Evolutionary conservation across 805 yeast genomes (phyloP).

Genomic region (Wilhelminamyces savonicus): DNA sequence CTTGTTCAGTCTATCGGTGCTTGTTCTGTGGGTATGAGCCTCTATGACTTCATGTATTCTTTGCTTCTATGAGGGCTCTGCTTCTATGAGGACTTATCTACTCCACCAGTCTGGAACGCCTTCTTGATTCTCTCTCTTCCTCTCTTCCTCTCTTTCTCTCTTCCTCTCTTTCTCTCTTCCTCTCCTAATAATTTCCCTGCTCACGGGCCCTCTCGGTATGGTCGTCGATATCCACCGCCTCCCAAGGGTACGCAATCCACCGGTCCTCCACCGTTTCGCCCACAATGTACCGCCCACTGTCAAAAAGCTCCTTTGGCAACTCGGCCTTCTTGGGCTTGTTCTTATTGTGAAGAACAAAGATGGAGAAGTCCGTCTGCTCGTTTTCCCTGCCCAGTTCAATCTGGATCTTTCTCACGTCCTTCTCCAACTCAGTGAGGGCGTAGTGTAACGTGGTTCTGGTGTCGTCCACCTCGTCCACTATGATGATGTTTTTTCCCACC

Average conservation of each 20-base stretch:
- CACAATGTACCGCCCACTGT: conserved; percentile 59
- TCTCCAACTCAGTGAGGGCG: conserved; percentile 67
- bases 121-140: no score
- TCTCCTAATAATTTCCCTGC: conserved; percentile 57
- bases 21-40: no score
- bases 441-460: conserved; percentile 80
- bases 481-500: conserved; percentile 63
- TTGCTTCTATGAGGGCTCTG: no score
- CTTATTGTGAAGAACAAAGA: conserved; percentile 77
- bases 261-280: conserved; percentile 71
- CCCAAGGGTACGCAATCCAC: conserved; percentile 91
- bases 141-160: no score
- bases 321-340: conserved; percentile 65
- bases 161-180: no score
- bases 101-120: no score
- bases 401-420: conserved; percentile 60
- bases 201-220: conserved; percentile 67
- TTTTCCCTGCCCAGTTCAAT: conserved; percentile 43
- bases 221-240: conserved; percentile 64
- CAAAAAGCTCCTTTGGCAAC: conserved; percentile 57
- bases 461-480: conserved; percentile 83
- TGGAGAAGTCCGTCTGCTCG: conserved; percentile 56
- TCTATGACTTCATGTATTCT: no score
- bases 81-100: no score
- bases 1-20: no score